A percentile compares a stretch with the other conserved stretches of the same genome.
These are phyloP conservation scores for Hypsizygus ulmarius DNA, from an alignment of 1,284 basidiomycete genomes.

Conservation along the genomic window DNA sequence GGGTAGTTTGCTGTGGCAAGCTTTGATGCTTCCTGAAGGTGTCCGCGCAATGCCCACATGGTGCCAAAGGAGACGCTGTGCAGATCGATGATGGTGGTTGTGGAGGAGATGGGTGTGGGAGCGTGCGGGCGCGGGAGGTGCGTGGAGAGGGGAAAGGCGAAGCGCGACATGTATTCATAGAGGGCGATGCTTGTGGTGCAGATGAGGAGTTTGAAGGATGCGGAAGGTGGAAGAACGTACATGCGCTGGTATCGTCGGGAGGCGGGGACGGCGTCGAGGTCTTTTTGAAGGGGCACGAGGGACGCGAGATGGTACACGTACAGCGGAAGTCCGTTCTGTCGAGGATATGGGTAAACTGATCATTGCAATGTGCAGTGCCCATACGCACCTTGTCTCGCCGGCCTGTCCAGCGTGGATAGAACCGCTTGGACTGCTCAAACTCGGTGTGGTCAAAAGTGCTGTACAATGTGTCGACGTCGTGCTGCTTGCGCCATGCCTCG, in stretches of 20 bases:
- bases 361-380: background rate
- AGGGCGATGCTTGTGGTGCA: conserved; percentile 39
- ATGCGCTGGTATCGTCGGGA: conserved; percentile 67
- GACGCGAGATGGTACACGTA: conserved; percentile 71
- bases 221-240: conserved; percentile 38
- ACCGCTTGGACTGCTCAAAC: conserved; percentile 55
- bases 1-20: conserved; percentile 79
- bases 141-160: conserved; percentile 64
- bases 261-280: conserved; percentile 51
- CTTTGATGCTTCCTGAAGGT: conserved; percentile 70
- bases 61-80: conserved; percentile 53
- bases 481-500: conserved; percentile 61
- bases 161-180: conserved; percentile 65
- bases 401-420: conserved; percentile 76
- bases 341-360: background rate
- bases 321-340: conserved; percentile 63
- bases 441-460: conserved; percentile 56
- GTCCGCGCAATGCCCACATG: conserved; percentile 66
- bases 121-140: conserved; percentile 53
- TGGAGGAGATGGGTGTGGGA: conserved; percentile 58
- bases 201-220: conserved; percentile 7
- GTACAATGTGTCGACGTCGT: conserved; percentile 62
- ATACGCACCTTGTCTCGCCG: conserved; percentile 61
- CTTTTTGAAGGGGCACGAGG: conserved; percentile 52
- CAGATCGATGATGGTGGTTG: conserved; percentile 75